Percentiles rank a stretch among this genome's conserved stretches.
Conservation (phyloP, 306 rosid species). For the Inga oerstediana region DNA sequence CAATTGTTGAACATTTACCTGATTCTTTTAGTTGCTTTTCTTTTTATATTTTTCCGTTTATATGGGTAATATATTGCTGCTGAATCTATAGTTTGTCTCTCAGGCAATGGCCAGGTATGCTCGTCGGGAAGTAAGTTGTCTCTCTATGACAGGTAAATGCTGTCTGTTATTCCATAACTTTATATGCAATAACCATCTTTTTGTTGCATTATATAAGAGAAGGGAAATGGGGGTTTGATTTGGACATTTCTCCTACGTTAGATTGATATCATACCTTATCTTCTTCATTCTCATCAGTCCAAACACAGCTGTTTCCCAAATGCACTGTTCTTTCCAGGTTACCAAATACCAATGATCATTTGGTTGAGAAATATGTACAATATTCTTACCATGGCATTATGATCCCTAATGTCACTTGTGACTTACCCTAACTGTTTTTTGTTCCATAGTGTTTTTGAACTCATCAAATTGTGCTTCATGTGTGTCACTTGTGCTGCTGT, state of each 20-base stretch:
- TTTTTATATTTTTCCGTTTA: background rate
- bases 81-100: conserved; percentile 24
- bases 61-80: background rate
- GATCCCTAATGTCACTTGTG: conserved; percentile 21
- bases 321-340: background rate
- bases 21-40: conserved; percentile 19
- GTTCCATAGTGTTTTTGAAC: background rate
- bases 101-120: conserved; percentile 93
- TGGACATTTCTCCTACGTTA: background rate
- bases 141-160: conserved; percentile 79
- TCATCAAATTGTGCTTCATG: conserved; percentile 1
- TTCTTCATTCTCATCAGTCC: background rate
- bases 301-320: background rate
- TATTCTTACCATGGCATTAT: conserved; percentile 9
- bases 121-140: conserved; percentile 76
- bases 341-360: conserved; percentile 10
- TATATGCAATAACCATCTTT: conserved; percentile 8
- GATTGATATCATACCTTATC: background rate
- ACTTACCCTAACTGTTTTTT: background rate
- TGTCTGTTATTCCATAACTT: background rate
- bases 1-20: background rate
- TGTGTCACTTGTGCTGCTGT: conserved; percentile 5
- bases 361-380: conserved; percentile 9
- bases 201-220: background rate
- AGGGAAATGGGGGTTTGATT: background rate